These are phyloP conservation scores for Clarireedia hainanense DNA, from an alignment of 2,329 filamentous ascomycete species.

Conservation along the genomic window DNA sequence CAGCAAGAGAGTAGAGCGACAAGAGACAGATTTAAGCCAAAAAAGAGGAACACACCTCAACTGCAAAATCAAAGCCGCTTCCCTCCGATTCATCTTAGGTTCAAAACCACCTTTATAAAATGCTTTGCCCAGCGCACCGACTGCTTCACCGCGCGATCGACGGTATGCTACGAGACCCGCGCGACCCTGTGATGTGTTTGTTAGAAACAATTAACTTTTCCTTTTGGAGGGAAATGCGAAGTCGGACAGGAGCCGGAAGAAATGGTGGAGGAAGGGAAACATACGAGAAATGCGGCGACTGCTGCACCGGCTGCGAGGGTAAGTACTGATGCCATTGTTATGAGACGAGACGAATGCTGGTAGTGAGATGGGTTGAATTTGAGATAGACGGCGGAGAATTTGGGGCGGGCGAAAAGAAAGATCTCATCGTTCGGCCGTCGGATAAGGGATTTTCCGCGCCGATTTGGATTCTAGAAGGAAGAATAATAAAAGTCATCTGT, in stretches of 20 bases:
- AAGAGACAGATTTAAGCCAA: too few species aligned
- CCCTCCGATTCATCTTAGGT: conserved; percentile 82
- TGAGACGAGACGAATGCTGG: neutral
- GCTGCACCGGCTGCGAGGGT: conserved; percentile 54
- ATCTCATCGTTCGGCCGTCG: too few species aligned
- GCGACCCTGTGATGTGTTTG: conserved; percentile 56
- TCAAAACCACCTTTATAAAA: conserved; percentile 99
- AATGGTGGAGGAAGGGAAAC: conserved; percentile 16
- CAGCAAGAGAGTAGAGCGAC: neutral
- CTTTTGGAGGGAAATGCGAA: neutral
- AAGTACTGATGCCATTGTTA: conserved; percentile 49
- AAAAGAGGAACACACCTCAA: conserved; percentile 59
- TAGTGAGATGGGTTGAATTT: neutral
- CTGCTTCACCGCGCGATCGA: conserved; percentile 64
- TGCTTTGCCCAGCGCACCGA: conserved; percentile 75
- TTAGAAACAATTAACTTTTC: neutral
- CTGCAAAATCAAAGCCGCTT: conserved; percentile 84
- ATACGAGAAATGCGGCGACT: conserved; percentile 57
- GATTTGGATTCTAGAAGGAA: too few species aligned
- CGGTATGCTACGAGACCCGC: conserved; percentile 86
- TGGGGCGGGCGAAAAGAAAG: too few species aligned
- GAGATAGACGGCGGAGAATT: too few species aligned
- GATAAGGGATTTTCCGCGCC: too few species aligned
- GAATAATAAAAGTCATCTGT: too few species aligned
- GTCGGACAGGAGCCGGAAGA: conserved; percentile 12